Evolutionary conservation across 2,329 filamentous ascomycete species (phyloP).

Genomic region (Microcyclosporella mali): DNA sequence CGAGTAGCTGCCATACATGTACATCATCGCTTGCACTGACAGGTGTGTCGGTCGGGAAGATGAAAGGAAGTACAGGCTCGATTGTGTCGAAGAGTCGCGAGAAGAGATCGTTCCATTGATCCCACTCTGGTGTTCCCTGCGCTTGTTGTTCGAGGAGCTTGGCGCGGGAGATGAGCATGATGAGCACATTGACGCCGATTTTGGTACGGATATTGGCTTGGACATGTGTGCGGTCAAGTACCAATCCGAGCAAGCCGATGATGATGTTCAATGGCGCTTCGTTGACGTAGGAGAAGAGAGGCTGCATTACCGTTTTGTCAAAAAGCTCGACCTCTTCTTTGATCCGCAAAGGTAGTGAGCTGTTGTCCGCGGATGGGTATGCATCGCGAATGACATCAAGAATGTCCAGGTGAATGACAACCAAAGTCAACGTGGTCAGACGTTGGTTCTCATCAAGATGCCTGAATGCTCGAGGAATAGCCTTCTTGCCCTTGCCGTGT

Average conservation of each 20-base stretch:
- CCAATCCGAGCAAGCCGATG: conserved; percentile 77
- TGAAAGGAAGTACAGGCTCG: conserved; percentile 72
- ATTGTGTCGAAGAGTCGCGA: conserved; percentile 80
- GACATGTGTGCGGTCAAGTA: conserved; percentile 75
- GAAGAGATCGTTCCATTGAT: conserved; percentile 77
- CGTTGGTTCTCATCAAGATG: conserved; percentile 89
- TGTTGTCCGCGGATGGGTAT: conserved; percentile 63
- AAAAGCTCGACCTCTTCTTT: conserved; percentile 93
- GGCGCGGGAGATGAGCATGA: conserved; percentile 87
- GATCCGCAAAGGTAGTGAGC: conserved; percentile 65
- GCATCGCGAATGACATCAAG: conserved; percentile 83
- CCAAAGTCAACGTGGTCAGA: conserved; percentile 91
- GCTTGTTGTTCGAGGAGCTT: conserved; percentile 82
- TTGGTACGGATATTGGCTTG: conserved; percentile 79
- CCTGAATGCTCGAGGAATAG: conserved; percentile 87
- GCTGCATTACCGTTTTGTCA: conserved; percentile 78
- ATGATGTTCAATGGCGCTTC: conserved; percentile 89
- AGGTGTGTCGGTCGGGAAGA: conserved; percentile 89
- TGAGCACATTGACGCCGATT: conserved; percentile 82
- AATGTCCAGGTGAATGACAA: conserved; percentile 85
- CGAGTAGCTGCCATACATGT: conserved; percentile 97
- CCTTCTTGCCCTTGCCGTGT: conserved; percentile 92
- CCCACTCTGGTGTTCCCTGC: conserved; percentile 63
- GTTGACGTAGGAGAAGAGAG: conserved; percentile 81
- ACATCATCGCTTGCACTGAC: conserved; percentile 66